phyloP scores from a whole-genome alignment of 345 rosid genomes.

The Gossypium anomalum region DNA sequence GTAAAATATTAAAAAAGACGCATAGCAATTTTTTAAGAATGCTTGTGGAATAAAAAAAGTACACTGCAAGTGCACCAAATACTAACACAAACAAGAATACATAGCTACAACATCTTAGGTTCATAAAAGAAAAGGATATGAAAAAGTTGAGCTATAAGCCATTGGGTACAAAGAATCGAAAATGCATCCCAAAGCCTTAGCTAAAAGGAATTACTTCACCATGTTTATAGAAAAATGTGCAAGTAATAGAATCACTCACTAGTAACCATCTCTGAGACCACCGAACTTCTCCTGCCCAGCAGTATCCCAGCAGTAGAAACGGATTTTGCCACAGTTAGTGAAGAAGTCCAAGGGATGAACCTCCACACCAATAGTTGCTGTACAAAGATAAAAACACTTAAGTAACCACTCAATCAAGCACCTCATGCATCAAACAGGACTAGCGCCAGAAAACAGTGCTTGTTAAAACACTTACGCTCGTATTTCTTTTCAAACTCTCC shows the following conservation, averaged over 20 bases:
- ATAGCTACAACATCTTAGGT: neutral
- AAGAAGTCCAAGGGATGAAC: conserved; percentile 94
- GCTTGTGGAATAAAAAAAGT: too few relatives aligned
- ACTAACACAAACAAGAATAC: neutral
- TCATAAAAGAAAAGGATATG: neutral
- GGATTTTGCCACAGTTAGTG: conserved; percentile 83
- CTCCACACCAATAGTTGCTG: conserved; percentile 96
- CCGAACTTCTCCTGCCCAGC: conserved; percentile 98
- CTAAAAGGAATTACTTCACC: neutral
- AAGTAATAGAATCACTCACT: conserved; percentile 42
- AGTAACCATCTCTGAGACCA: conserved; percentile 94
- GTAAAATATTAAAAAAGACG: too few relatives aligned
- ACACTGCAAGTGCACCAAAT: too few relatives aligned
- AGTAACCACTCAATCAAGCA: neutral
- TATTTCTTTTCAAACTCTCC: conserved; percentile 97
- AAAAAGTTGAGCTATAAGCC: neutral
- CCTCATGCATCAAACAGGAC: neutral
- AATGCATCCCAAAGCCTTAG: neutral
- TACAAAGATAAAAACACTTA: neutral
- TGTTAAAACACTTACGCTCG: conserved; percentile 55
- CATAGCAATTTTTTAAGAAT: too few relatives aligned
- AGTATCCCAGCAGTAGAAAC: conserved; percentile 97
- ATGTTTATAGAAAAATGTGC: neutral
- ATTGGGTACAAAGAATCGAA: neutral
- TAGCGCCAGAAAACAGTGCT: neutral